Evolutionary conservation across 179 eudicot species (phyloP).

Genomic region (Sideroxylon spinosum): DNA sequence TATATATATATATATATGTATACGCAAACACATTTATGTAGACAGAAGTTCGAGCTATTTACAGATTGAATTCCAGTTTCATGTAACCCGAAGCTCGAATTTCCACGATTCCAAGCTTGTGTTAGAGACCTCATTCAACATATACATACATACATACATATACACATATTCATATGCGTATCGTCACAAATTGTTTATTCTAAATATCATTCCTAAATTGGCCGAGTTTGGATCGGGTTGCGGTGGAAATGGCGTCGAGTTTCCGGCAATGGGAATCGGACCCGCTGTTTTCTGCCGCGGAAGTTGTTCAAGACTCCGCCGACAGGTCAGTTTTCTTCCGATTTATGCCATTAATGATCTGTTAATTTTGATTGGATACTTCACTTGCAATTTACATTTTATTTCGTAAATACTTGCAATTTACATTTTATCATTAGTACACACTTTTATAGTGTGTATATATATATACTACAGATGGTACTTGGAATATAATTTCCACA

Average conservation of each 20-base stretch:
- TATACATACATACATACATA: no score
- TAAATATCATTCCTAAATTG: neutral
- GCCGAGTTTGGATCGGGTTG: neutral
- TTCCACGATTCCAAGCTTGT: neutral
- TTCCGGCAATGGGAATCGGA: constrained; percentile 35
- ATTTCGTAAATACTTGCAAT: no score
- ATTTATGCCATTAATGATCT: neutral
- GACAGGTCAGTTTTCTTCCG: constrained; percentile 26
- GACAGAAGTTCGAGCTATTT: neutral
- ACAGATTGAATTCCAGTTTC: neutral
- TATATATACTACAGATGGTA: neutral
- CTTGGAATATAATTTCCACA: neutral
- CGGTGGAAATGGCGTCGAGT: constrained; percentile 23
- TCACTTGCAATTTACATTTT: neutral
- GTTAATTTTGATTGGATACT: neutral
- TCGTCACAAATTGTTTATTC: neutral
- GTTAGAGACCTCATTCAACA: neutral
- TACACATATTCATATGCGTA: neutral
- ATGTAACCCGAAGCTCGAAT: neutral
- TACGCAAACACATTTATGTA: neutral
- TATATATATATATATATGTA: neutral
- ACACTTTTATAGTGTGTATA: neutral
- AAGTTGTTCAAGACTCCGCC: constrained; percentile 40
- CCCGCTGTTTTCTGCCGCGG: constrained; percentile 42
- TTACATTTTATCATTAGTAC: neutral